Conservation (phyloP, 2,329 filamentous ascomycete species). For the Exophiala dermatitidis region DNA sequence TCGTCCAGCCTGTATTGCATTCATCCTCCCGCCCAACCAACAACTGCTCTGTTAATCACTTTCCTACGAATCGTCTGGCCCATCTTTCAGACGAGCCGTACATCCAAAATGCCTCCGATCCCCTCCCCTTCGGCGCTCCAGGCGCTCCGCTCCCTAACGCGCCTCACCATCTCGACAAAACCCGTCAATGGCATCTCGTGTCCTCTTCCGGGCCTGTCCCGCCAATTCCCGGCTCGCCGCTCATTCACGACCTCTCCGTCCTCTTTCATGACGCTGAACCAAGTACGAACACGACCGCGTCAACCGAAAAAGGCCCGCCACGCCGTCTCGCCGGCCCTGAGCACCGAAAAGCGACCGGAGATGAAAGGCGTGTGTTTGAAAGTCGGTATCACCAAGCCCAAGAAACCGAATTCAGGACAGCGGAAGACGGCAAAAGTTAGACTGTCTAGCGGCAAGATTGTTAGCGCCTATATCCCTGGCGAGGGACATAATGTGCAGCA, state of each 20-base stretch:
- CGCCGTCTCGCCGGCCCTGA: conserved; percentile 77
- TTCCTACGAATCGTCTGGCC: background rate
- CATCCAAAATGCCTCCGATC: conserved; percentile 27
- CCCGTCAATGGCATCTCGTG: background rate
- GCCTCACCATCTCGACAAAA: conserved; percentile 15
- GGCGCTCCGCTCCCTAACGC: conserved; percentile 32
- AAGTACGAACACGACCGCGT: conserved; percentile 70
- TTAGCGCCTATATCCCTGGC: conserved; percentile 92
- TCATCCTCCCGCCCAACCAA: no score
- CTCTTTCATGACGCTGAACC: conserved; percentile 60
- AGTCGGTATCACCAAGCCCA: conserved; percentile 87
- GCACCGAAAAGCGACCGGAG: conserved; percentile 57
- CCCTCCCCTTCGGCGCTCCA: conserved; percentile 33
- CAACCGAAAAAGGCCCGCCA: conserved; percentile 73
- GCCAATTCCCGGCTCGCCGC: conserved; percentile 25
- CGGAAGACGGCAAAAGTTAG: conserved; percentile 89
- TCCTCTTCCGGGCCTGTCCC: conserved; percentile 11
- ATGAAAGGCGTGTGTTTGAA: conserved; percentile 96
- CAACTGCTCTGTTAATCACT: background rate
- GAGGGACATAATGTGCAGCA: conserved; percentile 99
- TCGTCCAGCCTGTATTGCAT: background rate
- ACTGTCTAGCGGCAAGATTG: conserved; percentile 74
- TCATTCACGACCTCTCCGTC: conserved; percentile 54
- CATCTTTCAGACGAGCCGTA: background rate
- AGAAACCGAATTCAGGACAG: conserved; percentile 98